Evolutionary conservation across 352 stramenopile genomes (phyloP), one percentile per base, ranked within the genome.

Genomic region (Phytophthora quininea): DNA sequence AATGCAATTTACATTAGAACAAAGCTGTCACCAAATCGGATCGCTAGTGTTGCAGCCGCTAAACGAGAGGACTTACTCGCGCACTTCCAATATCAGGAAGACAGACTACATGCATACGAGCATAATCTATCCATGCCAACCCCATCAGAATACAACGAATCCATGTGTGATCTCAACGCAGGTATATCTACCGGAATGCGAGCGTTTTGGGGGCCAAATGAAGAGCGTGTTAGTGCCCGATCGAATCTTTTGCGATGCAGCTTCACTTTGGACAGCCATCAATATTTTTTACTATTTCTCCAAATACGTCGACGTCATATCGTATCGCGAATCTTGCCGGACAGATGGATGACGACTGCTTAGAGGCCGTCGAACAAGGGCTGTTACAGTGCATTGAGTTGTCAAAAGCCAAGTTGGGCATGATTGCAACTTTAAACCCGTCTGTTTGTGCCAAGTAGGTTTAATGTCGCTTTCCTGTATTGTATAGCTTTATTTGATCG

Each of bases 201-300:
- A 12, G 45, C 55, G 6, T 54, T 40, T 49, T 64, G 56, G 56
- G 47, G 56, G 11, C 51, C 35, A 10, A 64, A 64, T 19, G 27
- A 64, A 53, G 58, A 64, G 14, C 49, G 49, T 29, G 46, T 6
- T 27, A 19, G 19, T 10, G 58, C 37, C 5, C 38, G 19, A 47
- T 7, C 48, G 29, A n/a, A 64, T 40, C 15, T 64, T 64, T 64
- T 19, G 52, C 38, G 8, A 58, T 64, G 48, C 58, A 64, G 43
- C 38, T 64, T 0, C 1, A 27, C 1, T 19, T 64, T 43, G 58
- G 58, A 30, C 58, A 64, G n/a, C 58, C 58, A 3, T 14, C 58
- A 32, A 56, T 57, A 19, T 58, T 57, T 52, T 64, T 64, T 37
- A 64, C 48, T 3, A 27, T 58, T 33, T 64, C 35, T 6, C 57